phyloP scores from a whole-genome alignment of 768 basidiomycete species.

The Hortiboletus campestris region DNA sequence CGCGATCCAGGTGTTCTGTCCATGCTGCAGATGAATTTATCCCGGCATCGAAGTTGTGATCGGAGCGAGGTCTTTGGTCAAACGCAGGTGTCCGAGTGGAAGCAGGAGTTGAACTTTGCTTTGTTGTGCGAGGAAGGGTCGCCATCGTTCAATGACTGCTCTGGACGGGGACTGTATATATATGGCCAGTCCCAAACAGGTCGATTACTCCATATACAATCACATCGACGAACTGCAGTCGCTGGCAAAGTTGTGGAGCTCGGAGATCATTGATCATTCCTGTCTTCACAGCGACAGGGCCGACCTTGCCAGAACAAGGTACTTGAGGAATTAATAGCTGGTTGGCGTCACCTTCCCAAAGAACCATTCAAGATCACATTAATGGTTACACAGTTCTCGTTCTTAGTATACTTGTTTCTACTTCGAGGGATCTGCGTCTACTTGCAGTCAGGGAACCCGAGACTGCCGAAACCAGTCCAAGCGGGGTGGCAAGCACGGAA shows the following conservation, averaged over 20 bases:
- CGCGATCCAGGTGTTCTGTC: slow-evolving; percentile 58
- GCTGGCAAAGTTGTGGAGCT: neutral
- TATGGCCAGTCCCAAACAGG: slow-evolving; percentile 4
- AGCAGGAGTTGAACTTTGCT: slow-evolving; percentile 21
- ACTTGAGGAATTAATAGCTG: neutral
- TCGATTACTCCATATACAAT: slow-evolving; percentile 3
- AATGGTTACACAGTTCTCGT: neutral
- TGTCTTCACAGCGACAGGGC: neutral
- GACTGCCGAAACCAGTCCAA: slow-evolving; percentile 61
- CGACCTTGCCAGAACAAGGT: slow-evolving; percentile 14
- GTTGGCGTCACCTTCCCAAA: neutral
- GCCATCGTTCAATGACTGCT: slow-evolving; percentile 26
- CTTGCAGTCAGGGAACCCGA: slow-evolving; percentile 61
- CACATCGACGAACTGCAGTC: neutral
- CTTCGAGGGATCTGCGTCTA: slow-evolving; percentile 12
- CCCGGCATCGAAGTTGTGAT: slow-evolving; percentile 65
- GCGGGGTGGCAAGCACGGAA: slow-evolving; percentile 65
- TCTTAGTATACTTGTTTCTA: neutral
- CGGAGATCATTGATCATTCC: neutral
- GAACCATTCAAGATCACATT: neutral
- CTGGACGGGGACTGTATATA: neutral
- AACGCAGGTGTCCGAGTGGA: slow-evolving; percentile 7
- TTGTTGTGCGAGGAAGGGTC: slow-evolving; percentile 36
- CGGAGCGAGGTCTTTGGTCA: slow-evolving; percentile 29
- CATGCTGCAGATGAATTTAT: slow-evolving; percentile 77